Evolutionary conservation across 2,329 filamentous ascomycete species (phyloP).

Genomic region (Penicillium sp.): DNA sequence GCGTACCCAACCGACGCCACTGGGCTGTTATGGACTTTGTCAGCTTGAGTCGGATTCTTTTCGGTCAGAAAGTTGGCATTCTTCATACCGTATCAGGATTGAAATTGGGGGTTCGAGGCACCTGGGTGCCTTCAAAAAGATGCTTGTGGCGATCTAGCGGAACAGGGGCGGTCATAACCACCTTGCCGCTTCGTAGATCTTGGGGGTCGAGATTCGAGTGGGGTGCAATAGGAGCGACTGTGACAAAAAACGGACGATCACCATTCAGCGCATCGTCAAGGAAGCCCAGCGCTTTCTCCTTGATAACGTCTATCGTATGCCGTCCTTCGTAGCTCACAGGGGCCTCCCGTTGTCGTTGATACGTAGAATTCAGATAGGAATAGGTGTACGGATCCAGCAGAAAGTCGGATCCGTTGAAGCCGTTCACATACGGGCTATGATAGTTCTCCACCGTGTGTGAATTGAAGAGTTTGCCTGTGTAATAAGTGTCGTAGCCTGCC

Average conservation of each 20-base stretch:
- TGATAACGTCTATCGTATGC: constrained; percentile 56
- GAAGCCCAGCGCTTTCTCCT: constrained; percentile 54
- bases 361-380: constrained; percentile 60
- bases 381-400: constrained; percentile 52
- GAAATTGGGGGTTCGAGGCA: constrained; percentile 60
- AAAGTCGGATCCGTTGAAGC: constrained; percentile 41
- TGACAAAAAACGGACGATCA: constrained; percentile 60
- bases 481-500: constrained; percentile 50
- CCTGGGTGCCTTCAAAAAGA: constrained; percentile 54
- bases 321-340: constrained; percentile 52
- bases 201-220: constrained; percentile 52
- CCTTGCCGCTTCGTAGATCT: constrained; percentile 18
- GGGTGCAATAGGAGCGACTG: constrained; percentile 60
- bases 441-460: constrained; percentile 47
- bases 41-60: neutral
- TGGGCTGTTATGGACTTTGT: constrained; percentile 26
- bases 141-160: constrained; percentile 56
- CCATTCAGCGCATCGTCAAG: constrained; percentile 54
- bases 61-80: no score
- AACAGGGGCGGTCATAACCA: constrained; percentile 47
- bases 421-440: constrained; percentile 32
- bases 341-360: constrained; percentile 53
- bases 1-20: constrained; percentile 44
- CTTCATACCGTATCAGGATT: constrained; percentile 53
- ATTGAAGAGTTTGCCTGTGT: constrained; percentile 53